Evolutionary conservation across 2,329 filamentous ascomycete genomes (phyloP).

Genomic region (Hypoxylon sp.): DNA sequence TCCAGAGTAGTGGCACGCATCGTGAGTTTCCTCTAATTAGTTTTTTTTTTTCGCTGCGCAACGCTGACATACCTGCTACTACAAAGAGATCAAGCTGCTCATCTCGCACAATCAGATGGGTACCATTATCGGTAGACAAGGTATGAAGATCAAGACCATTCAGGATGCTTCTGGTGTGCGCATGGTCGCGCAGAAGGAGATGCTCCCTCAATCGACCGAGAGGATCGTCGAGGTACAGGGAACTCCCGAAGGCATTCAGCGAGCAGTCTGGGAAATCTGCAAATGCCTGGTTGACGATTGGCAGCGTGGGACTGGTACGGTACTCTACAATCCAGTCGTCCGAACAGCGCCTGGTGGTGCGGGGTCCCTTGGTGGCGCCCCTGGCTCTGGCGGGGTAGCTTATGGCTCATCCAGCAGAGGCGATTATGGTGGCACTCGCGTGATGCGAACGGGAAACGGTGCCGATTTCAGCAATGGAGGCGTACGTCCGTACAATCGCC

Average conservation of each 20-base stretch:
- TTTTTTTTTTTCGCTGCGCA: conserved; percentile 8
- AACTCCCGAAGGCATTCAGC: conserved; percentile 93
- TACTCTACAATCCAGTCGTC: conserved; percentile 96
- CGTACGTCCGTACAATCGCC: conserved; percentile 78
- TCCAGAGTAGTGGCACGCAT: conserved; percentile 91
- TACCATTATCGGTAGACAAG: conserved; percentile 96
- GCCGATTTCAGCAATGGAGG: conserved; percentile 94
- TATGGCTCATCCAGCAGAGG: conserved; percentile 63
- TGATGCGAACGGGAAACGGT: conserved; percentile 95
- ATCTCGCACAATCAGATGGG: conserved; percentile 99
- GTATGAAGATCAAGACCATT: conserved; percentile 99
- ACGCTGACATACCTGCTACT: conserved; percentile 47
- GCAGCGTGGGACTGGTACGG: conserved; percentile 96
- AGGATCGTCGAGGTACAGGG: conserved; percentile 97
- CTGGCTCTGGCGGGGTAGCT: conserved; percentile 62
- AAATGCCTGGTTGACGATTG: conserved; percentile 98
- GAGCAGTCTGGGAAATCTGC: conserved; percentile 98
- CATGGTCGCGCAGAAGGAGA: conserved; percentile 99
- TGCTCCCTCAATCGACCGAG: conserved; percentile 98
- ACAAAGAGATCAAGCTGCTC: conserved; percentile 90
- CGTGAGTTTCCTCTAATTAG: conserved; percentile 73
- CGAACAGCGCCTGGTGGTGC: conserved; percentile 80
- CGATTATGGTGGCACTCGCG: conserved; percentile 76
- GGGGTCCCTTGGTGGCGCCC: conserved; percentile 53
- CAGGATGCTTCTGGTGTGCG: conserved; percentile 96